phyloP scores from a whole-genome alignment of 2,329 filamentous ascomycete species.

The Phaeosphaeriaceae sp. region DNA sequence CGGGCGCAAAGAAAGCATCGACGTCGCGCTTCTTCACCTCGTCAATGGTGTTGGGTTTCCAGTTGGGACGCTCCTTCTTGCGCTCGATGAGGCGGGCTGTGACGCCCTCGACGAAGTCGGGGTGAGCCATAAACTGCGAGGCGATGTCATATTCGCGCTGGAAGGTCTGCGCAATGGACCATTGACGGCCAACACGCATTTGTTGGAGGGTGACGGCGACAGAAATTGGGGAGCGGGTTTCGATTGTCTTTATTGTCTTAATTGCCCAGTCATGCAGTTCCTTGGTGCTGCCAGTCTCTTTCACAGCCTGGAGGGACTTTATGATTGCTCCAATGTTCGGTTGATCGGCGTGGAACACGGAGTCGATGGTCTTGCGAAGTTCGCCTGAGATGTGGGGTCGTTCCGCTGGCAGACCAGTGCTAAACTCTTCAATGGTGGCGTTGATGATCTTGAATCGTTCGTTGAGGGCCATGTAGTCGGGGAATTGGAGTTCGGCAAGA shows the following conservation, averaged over 20 bases:
- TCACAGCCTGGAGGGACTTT: constrained; percentile 63
- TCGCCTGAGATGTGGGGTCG: constrained; percentile 65
- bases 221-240: constrained; percentile 81
- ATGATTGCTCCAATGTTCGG: constrained; percentile 74
- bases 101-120: constrained; percentile 94
- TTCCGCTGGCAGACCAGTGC: constrained; percentile 77
- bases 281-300: constrained; percentile 38
- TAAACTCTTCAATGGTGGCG: constrained; percentile 89
- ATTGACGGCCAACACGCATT: constrained; percentile 76
- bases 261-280: constrained; percentile 74
- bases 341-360: constrained; percentile 59
- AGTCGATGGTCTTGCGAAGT: constrained; percentile 82
- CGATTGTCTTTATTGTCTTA: constrained; percentile 76
- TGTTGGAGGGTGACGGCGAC: constrained; percentile 85
- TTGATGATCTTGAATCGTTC: constrained; percentile 77
- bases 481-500: constrained; percentile 87
- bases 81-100: constrained; percentile 78
- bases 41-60: constrained; percentile 77
- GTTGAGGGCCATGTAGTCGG: constrained; percentile 71
- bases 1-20: constrained; percentile 69
- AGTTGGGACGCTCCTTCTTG: constrained; percentile 69
- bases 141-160: constrained; percentile 85
- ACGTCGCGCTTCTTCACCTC: constrained; percentile 67
- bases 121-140: constrained; percentile 84
- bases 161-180: constrained; percentile 87